These are phyloP conservation scores for Syzygium aqueum DNA, from an alignment of 345 rosid genomes.

Conservation along the genomic window DNA sequence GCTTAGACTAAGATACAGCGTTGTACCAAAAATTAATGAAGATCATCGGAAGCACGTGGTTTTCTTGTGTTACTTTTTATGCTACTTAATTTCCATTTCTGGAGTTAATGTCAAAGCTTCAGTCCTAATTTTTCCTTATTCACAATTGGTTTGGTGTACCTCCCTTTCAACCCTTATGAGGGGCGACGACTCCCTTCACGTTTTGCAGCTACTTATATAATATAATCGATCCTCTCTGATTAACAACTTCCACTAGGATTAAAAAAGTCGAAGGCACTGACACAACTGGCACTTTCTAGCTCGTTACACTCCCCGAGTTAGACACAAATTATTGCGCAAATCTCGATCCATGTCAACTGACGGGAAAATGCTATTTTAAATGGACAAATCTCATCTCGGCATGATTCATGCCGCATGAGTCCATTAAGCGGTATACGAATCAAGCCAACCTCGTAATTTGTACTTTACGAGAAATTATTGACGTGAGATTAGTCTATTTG, in stretches of 20 bases:
- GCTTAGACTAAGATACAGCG: no score
- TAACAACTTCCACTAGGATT: background rate
- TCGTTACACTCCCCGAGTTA: background rate
- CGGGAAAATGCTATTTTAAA: background rate
- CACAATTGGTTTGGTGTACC: background rate
- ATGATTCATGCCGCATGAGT: no score
- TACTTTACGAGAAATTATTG: background rate
- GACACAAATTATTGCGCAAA: background rate
- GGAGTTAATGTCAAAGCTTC: background rate
- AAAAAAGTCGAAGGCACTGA: background rate
- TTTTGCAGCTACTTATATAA: background rate
- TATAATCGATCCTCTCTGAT: background rate
- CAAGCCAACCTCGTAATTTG: background rate
- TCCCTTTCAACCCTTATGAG: background rate
- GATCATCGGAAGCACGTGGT: no score
- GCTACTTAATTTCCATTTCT: background rate
- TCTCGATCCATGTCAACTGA: background rate
- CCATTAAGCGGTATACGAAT: background rate
- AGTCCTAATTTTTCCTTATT: background rate
- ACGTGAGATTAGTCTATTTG: background rate
- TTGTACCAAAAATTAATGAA: no score
- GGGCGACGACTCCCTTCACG: background rate
- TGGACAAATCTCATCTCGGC: background rate
- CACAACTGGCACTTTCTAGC: background rate
- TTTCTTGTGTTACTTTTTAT: background rate